Evolutionary conservation across 805 yeast species (phyloP).

Genomic region (Lipomyces starkeyi): DNA sequence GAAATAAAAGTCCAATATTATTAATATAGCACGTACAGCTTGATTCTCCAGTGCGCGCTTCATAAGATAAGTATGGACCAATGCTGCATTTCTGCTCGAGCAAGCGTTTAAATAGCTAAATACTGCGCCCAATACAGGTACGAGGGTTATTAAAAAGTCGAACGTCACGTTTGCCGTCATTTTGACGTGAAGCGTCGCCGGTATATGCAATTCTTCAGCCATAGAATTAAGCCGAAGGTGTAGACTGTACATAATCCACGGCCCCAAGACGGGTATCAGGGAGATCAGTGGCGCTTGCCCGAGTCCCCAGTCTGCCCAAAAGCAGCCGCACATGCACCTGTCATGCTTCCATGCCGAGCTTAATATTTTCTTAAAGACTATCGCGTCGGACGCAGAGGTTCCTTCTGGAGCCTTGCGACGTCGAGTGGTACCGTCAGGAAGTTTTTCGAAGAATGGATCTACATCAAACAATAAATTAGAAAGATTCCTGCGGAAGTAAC

Average conservation of each 20-base stretch:
- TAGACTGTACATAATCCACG: constrained; percentile 75
- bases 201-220: constrained; percentile 66
- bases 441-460: constrained; percentile 53
- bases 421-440: constrained; percentile 58
- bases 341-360: constrained; percentile 87
- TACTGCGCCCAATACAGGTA: constrained; percentile 80
- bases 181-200: constrained; percentile 63
- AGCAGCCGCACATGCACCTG: constrained; percentile 79
- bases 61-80: constrained; percentile 61
- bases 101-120: constrained; percentile 84
- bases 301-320: constrained; percentile 48
- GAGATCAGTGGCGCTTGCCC: constrained; percentile 46
- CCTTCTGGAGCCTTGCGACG: constrained; percentile 66
- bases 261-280: constrained; percentile 84
- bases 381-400: constrained; percentile 63
- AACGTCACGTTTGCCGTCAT: constrained; percentile 76
- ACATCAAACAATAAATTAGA: background rate
- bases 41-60: constrained; percentile 39
- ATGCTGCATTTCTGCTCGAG: constrained; percentile 86
- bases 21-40: constrained; percentile 20
- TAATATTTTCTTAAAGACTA: constrained; percentile 75
- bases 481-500: background rate
- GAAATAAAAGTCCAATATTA: background rate
- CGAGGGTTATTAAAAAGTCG: constrained; percentile 75
- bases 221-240: constrained; percentile 69